These are phyloP conservation scores for Amanita fuliginea DNA, from an alignment of 768 basidiomycete species.

Conservation along the genomic window DNA sequence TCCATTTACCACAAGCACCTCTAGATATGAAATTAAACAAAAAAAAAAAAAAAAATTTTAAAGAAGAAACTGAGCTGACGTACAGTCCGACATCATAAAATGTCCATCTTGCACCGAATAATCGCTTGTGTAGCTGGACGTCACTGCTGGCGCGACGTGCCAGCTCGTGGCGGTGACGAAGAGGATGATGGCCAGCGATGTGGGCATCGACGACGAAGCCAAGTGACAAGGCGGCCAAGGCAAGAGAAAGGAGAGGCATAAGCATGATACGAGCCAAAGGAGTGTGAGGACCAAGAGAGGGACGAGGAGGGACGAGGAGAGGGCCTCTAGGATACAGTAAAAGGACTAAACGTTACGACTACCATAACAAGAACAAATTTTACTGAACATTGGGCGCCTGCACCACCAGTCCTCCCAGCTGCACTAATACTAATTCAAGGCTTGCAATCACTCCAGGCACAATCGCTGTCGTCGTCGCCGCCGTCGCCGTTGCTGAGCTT, in stretches of 20 bases:
- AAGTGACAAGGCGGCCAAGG: conserved; percentile 20
- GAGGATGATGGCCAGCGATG: conserved; percentile 17
- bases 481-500: background rate
- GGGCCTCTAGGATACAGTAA: background rate
- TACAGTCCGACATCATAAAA: conserved; percentile 49
- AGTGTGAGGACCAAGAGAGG: background rate
- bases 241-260: conserved; percentile 15
- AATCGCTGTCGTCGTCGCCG: too few relatives aligned
- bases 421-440: background rate
- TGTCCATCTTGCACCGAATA: conserved; percentile 30
- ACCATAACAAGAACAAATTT: background rate
- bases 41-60: too few relatives aligned
- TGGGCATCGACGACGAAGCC: conserved; percentile 26
- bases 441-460: background rate
- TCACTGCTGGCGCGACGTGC: conserved; percentile 35
- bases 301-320: background rate
- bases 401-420: background rate
- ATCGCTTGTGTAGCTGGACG: conserved; percentile 29
- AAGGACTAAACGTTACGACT: too few relatives aligned
- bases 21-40: conserved; percentile 17
- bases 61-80: conserved; percentile 7
- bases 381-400: background rate
- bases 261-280: conserved; percentile 11
- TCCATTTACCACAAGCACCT: conserved; percentile 43
- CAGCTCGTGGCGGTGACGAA: conserved; percentile 37